Evolutionary conservation across 1,139 yeast genomes (phyloP).

Genomic region (Pichia sp.): DNA sequence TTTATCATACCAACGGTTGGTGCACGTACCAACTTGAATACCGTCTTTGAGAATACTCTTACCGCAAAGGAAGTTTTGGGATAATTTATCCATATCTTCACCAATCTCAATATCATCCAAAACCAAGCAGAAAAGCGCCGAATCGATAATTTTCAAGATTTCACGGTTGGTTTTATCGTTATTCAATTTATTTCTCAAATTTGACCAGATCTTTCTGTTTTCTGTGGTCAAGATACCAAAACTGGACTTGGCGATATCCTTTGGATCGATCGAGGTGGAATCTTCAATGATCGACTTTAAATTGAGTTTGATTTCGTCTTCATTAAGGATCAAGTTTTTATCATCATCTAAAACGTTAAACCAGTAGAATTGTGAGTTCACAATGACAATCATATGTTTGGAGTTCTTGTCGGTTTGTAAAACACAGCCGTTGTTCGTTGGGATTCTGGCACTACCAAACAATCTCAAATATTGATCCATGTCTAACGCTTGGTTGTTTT

Average conservation of each 20-base stretch:
- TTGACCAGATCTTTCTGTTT: slow-evolving; percentile 83
- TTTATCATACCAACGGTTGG: slow-evolving; percentile 95
- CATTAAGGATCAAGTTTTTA: slow-evolving; percentile 67
- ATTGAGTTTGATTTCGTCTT: slow-evolving; percentile 72
- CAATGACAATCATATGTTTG: slow-evolving; percentile 79
- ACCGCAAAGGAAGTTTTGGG: slow-evolving; percentile 87
- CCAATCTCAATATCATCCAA: slow-evolving; percentile 71
- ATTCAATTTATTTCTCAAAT: slow-evolving; percentile 53
- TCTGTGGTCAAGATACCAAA: slow-evolving; percentile 91
- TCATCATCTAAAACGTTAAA: slow-evolving; percentile 80
- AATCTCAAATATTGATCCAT: slow-evolving; percentile 88
- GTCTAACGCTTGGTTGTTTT: slow-evolving; percentile 67
- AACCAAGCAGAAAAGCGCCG: slow-evolving; percentile 79
- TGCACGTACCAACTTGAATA: slow-evolving; percentile 89
- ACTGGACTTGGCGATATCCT: slow-evolving; percentile 75
- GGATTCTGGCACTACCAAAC: slow-evolving; percentile 85
- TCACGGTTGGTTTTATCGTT: slow-evolving; percentile 57
- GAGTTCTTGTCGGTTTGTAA: slow-evolving; percentile 78
- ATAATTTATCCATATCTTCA: slow-evolving; percentile 62
- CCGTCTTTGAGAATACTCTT: slow-evolving; percentile 77
- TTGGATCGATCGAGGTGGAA: slow-evolving; percentile 56
- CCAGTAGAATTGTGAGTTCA: slow-evolving; percentile 91
- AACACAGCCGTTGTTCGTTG: slow-evolving; percentile 76
- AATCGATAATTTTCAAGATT: slow-evolving; percentile 71
- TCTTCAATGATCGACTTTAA: slow-evolving; percentile 75